phyloP scores from a whole-genome alignment of 345 rosid genomes.

The Salix exigua region DNA sequence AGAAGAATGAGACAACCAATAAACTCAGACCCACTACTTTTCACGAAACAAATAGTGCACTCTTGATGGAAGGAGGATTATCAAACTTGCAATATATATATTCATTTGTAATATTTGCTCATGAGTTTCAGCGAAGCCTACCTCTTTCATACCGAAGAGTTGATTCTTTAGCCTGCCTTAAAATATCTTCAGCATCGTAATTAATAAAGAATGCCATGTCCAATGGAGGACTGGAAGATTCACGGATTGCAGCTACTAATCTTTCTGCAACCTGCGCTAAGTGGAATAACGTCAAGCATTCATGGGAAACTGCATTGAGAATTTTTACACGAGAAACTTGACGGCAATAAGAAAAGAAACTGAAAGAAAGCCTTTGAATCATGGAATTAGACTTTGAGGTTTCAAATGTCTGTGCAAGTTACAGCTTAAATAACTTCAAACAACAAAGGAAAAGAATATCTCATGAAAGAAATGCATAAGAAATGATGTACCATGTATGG shows the following conservation, averaged over 20 bases:
- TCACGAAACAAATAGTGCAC: neutral
- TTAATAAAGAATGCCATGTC: constrained; percentile 62
- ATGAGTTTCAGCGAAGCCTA: constrained; percentile 14
- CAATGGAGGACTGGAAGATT: constrained; percentile 37
- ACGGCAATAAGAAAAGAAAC: neutral
- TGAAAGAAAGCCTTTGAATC: neutral
- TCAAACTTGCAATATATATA: neutral
- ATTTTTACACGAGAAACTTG: neutral
- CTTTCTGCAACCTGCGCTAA: constrained; percentile 49
- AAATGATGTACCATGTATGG: constrained; percentile 37
- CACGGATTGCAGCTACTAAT: constrained; percentile 40
- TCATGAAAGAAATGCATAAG: neutral
- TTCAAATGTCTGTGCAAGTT: neutral
- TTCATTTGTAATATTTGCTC: neutral
- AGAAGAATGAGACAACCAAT: neutral
- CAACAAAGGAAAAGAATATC: neutral
- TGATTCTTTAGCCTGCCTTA: constrained; percentile 56
- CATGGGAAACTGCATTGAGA: neutral
- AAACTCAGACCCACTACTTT: neutral
- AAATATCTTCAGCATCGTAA: constrained; percentile 42
- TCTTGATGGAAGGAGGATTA: neutral
- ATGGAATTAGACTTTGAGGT: neutral
- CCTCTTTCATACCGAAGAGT: constrained; percentile 53
- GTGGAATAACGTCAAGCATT: neutral
- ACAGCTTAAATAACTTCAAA: neutral